Evolutionary conservation across 176 grass and related monocot species (phyloP), one percentile per base, ranked within the genome.

Genomic region (Areca catechu): DNA sequence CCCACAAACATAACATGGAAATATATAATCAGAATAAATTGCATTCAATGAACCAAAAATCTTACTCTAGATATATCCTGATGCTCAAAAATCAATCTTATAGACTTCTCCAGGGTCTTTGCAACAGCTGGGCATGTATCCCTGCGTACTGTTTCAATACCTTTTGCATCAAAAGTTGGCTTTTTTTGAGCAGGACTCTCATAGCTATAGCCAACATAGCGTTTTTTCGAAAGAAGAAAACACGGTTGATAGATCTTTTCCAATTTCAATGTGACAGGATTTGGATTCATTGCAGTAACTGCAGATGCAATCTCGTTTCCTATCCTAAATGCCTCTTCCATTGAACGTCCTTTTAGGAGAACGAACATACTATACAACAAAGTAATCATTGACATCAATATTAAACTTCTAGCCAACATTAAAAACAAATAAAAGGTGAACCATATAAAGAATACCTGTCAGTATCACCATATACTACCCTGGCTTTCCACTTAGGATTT

Each of bases 401-500:
- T 65, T 72, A 66, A 22, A 51, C 28, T 21, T 21, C 15, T 1
- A n/a, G 17, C 4, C 16, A 29, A 15, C n/a, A 16, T 21, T 15
- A 16, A 54, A 24, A n/a, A 43, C 5, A 34, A 43, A 7, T 43
- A 9, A 5, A 15, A 1, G 21, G 49, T 49, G 28, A 43, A 70
- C 48, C 53, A 48, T 63, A 62, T 34, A 37, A 60, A 34, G 24
- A 60, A 56, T 90, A 96, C 91, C 91, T 96, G 74, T 96, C 91
- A 62, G 91, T 90, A 74, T 96, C 91, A 74, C 91, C 91, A 87
- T 96, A 96, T 28, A 96, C 86, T 72, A 96, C 91, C 75, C 77
- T 89, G 58, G 91, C 91, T 23, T 86, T 86, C 91, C 86, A 96
- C 19, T 58, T 78, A 52, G 77, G 83, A 74, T 96, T 79, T 34